A percentile compares a stretch with the other conserved stretches of the same genome.
These are phyloP conservation scores for Blastocladiella emersonii DNA, from an alignment of 371 early-diverging fungal genomes.

Conservation along the genomic window DNA sequence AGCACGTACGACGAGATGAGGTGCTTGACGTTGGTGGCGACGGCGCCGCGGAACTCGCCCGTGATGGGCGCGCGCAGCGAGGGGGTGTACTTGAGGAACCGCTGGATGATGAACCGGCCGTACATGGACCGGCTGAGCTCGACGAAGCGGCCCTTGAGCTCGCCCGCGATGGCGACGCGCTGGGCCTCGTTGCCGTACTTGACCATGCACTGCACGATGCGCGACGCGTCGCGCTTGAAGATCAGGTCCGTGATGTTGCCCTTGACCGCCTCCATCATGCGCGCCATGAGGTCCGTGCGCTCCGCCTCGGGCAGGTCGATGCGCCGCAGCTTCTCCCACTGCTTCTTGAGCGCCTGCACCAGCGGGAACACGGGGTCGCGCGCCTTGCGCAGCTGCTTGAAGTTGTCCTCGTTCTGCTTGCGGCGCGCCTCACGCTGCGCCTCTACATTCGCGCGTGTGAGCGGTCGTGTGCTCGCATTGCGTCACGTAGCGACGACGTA, in stretches of 20 bases:
- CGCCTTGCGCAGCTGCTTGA: slow-evolving; percentile 49
- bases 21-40: slow-evolving; percentile 54
- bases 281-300: slow-evolving; percentile 47
- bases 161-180: slow-evolving; percentile 60
- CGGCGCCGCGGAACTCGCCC: slow-evolving; percentile 64
- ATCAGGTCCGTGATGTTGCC: slow-evolving; percentile 77
- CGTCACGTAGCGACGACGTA: background rate
- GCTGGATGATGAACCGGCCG: slow-evolving; percentile 75
- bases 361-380: slow-evolving; percentile 55
- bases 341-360: slow-evolving; percentile 54
- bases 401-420: slow-evolving; percentile 42
- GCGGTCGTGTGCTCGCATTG: background rate
- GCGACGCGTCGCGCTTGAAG: slow-evolving; percentile 91
- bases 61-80: slow-evolving; percentile 56
- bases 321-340: slow-evolving; percentile 78
- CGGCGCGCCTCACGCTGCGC: slow-evolving; percentile 11
- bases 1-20: slow-evolving; percentile 68
- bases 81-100: slow-evolving; percentile 72
- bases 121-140: slow-evolving; percentile 67
- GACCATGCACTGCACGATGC: slow-evolving; percentile 79
- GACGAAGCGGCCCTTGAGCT: slow-evolving; percentile 58
- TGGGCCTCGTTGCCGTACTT: slow-evolving; percentile 75
- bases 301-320: slow-evolving; percentile 49
- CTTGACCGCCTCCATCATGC: slow-evolving; percentile 63
- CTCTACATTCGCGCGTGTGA: slow-evolving; percentile 8